Conservation (phyloP, 371 early-diverging fungal genomes). For the Haplosporangium sp. region DNA sequence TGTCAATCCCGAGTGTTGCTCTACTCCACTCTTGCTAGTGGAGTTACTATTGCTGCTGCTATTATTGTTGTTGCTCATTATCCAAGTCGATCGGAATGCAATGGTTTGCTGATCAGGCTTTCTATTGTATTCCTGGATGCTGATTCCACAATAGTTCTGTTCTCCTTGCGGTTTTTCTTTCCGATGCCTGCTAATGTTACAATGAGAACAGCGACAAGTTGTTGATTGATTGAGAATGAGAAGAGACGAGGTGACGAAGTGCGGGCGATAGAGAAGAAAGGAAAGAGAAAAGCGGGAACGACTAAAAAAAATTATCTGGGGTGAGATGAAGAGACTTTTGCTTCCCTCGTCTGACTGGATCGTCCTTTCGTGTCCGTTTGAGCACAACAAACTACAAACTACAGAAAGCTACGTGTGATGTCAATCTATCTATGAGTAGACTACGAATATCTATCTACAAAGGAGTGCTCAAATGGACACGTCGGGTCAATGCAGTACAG, state of each 20-base stretch:
- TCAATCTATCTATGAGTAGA: not conserved
- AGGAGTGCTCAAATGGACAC: too few relatives aligned
- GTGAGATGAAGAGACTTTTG: not conserved
- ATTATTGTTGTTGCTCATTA: conserved; percentile 1
- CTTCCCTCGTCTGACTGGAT: not conserved
- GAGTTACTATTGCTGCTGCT: conserved; percentile 6
- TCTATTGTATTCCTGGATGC: not conserved
- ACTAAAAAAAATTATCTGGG: conserved; percentile 1
- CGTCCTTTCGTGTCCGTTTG: conserved; percentile 9
- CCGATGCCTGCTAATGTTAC: too few relatives aligned
- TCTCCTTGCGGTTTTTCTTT: too few relatives aligned
- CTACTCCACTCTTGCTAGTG: conserved; percentile 9
- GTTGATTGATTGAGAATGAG: not conserved
- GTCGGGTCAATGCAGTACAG: too few relatives aligned
- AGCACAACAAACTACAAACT: conserved; percentile 1
- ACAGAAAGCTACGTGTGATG: not conserved
- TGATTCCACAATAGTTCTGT: too few relatives aligned
- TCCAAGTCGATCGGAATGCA: not conserved
- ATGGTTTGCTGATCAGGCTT: not conserved
- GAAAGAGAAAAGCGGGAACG: not conserved
- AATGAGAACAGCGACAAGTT: too few relatives aligned
- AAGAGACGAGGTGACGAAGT: not conserved
- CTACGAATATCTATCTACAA: conserved; percentile 4
- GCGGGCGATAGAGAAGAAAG: not conserved
- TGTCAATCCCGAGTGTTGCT: conserved; percentile 1